Percentiles rank a stretch among this genome's conserved stretches.
phyloP scores from a whole-genome alignment of 345 rosid genomes.

The Sapria himalayana region DNA sequence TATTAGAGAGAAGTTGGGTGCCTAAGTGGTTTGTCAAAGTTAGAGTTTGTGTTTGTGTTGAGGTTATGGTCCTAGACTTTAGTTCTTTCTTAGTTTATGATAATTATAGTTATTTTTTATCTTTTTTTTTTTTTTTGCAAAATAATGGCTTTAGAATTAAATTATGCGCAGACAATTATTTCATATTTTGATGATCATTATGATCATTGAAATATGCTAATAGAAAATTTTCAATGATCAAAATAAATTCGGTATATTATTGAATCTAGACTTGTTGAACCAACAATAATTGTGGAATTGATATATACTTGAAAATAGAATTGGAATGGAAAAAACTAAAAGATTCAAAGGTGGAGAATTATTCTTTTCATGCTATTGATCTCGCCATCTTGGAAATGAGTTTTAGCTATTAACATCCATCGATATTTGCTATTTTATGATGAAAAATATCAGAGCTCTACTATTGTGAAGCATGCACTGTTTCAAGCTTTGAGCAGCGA shows the following conservation, averaged over 20 bases:
- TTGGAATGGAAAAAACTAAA: not conserved
- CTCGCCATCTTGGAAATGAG: not conserved
- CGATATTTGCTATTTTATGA: not conserved
- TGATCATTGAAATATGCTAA: not conserved
- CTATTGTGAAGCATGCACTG: not conserved
- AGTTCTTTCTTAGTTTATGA: not conserved
- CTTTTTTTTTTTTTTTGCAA: not conserved
- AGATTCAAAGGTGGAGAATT: slow-evolving; percentile 2
- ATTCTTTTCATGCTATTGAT: slow-evolving; percentile 4
- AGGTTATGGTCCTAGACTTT: too few species aligned
- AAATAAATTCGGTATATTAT: not conserved
- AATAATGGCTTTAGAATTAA: not conserved
- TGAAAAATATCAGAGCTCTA: not conserved
- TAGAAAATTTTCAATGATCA: not conserved
- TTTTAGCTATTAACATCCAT: not conserved
- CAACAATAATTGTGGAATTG: too few species aligned
- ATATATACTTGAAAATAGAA: not conserved
- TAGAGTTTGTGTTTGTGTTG: too few species aligned
- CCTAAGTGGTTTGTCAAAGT: too few species aligned
- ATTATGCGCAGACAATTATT: not conserved
- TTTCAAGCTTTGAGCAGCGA: not conserved
- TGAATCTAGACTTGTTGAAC: too few species aligned
- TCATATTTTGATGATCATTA: not conserved
- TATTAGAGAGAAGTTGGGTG: too few species aligned
- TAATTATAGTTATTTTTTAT: not conserved